Evolutionary conservation across 345 rosid species (phyloP).

Genomic region (Kandelia obovata): DNA sequence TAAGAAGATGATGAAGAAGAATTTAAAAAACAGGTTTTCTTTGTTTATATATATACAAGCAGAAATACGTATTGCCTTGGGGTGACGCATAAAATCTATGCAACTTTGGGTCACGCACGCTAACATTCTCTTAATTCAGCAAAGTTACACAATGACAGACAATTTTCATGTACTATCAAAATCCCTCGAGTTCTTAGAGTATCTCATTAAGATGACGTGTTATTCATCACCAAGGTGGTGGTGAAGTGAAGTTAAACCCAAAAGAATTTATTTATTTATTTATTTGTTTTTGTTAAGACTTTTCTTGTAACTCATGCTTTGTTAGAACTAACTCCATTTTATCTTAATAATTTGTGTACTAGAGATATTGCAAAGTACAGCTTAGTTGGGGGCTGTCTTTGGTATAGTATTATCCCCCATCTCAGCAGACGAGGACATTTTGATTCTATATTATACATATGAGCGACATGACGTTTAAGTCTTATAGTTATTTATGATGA

Average conservation of each 20-base stretch:
- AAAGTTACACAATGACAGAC: neutral
- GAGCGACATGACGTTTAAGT: conserved; percentile 3
- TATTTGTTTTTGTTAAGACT: conserved; percentile 3
- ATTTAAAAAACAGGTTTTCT: too few relatives aligned
- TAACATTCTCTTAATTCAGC: too few relatives aligned
- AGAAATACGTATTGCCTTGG: too few relatives aligned
- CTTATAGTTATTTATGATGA: conserved; percentile 22
- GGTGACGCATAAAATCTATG: too few relatives aligned
- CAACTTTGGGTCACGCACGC: too few relatives aligned
- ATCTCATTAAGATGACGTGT: conserved; percentile 31
- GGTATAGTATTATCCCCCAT: neutral
- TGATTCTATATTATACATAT: conserved; percentile 14
- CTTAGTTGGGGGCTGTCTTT: neutral
- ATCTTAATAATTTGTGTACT: conserved; percentile 6
- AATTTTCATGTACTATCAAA: conserved; percentile 6
- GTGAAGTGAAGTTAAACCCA: conserved; percentile 40
- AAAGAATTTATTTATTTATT: conserved; percentile 17
- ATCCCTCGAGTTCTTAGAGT: neutral
- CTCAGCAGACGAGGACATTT: conserved; percentile 19
- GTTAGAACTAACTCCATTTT: conserved; percentile 32
- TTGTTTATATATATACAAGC: too few relatives aligned
- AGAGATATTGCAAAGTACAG: conserved; percentile 18
- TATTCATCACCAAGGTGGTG: conserved; percentile 18
- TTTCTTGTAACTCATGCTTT: conserved; percentile 24
- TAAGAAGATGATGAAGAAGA: too few relatives aligned